These are phyloP conservation scores for Diaporthe ampelina DNA, from an alignment of 2,329 filamentous ascomycete species.

Conservation along the genomic window DNA sequence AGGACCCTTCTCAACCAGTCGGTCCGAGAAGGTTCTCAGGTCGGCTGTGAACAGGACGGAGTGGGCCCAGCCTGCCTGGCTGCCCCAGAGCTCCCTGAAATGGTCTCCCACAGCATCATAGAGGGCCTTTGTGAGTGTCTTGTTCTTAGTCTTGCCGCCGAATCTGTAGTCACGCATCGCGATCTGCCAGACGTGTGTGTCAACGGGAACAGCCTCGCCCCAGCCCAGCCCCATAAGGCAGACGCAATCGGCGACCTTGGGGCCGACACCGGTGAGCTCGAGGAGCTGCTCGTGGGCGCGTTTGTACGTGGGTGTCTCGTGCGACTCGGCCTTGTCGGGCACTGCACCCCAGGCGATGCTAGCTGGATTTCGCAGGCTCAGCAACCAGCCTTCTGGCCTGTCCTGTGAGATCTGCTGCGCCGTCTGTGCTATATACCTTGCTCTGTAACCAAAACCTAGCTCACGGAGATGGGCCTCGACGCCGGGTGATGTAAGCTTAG, in stretches of 20 bases:
- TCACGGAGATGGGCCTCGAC: slow-evolving; percentile 86
- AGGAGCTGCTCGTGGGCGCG: slow-evolving; percentile 86
- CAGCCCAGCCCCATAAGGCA: slow-evolving; percentile 96
- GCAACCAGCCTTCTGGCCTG: slow-evolving; percentile 81
- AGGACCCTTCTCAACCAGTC: slow-evolving; percentile 51
- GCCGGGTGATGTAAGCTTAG: slow-evolving; percentile 77
- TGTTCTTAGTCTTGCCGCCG: slow-evolving; percentile 79
- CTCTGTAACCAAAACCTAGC: slow-evolving; percentile 94
- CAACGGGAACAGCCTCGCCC: slow-evolving; percentile 94
- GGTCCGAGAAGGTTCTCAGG: slow-evolving; percentile 84
- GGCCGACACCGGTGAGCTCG: slow-evolving; percentile 87
- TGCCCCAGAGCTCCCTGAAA: slow-evolving; percentile 90
- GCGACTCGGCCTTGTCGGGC: slow-evolving; percentile 39
- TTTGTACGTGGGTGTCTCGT: slow-evolving; percentile 72
- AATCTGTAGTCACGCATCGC: slow-evolving; percentile 96
- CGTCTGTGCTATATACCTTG: slow-evolving; percentile 91
- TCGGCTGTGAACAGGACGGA: slow-evolving; percentile 97
- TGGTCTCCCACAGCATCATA: slow-evolving; percentile 93
- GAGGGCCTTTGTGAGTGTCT: slow-evolving; percentile 87
- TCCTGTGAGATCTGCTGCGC: slow-evolving; percentile 79
- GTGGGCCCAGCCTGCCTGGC: slow-evolving; percentile 97
- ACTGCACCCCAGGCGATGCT: slow-evolving; percentile 67
- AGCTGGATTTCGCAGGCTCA: slow-evolving; percentile 82
- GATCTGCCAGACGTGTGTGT: slow-evolving; percentile 99
- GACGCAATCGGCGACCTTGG: slow-evolving; percentile 97